Conservation (phyloP, 768 basidiomycete genomes). For the Thelephora aurantiotincta region DNA sequence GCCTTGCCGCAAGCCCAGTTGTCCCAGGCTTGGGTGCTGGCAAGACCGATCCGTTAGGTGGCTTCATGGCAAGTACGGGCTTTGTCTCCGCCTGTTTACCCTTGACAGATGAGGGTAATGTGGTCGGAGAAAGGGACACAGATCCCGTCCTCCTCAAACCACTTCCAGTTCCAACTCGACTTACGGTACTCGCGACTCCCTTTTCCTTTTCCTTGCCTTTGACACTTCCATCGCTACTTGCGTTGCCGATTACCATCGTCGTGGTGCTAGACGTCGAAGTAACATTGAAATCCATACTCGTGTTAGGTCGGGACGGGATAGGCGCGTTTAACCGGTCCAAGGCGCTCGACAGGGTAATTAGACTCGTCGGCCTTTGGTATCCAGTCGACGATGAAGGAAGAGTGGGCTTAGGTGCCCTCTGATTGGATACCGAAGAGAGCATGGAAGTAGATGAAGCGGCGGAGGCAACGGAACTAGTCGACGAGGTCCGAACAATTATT, state of each 20-base stretch:
- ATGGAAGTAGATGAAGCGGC: neutral
- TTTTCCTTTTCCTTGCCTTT: constrained; percentile 8
- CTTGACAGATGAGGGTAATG: constrained; percentile 7
- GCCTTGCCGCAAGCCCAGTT: constrained; percentile 9
- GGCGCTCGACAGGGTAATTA: constrained; percentile 55
- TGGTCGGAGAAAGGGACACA: constrained; percentile 6
- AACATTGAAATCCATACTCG: constrained; percentile 52
- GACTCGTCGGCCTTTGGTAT: constrained; percentile 7
- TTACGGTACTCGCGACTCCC: neutral
- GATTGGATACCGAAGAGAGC: constrained; percentile 1
- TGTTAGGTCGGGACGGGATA: constrained; percentile 50
- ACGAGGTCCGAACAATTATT: no score
- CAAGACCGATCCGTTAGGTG: neutral
- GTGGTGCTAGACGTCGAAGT: no score
- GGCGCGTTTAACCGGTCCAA: constrained; percentile 59
- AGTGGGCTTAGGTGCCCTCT: neutral
- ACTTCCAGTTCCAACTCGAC: neutral
- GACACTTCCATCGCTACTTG: constrained; percentile 7
- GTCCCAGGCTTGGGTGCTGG: neutral
- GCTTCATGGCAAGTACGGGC: neutral
- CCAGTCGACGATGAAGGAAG: constrained; percentile 18
- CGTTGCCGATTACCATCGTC: constrained; percentile 12
- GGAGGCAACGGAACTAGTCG: neutral
- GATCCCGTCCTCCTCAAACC: constrained; percentile 4
- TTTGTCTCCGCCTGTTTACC: neutral